Evolutionary conservation across 495 filamentous ascomycete species (phyloP).

Genomic region (Hypoxylon intermedium): DNA sequence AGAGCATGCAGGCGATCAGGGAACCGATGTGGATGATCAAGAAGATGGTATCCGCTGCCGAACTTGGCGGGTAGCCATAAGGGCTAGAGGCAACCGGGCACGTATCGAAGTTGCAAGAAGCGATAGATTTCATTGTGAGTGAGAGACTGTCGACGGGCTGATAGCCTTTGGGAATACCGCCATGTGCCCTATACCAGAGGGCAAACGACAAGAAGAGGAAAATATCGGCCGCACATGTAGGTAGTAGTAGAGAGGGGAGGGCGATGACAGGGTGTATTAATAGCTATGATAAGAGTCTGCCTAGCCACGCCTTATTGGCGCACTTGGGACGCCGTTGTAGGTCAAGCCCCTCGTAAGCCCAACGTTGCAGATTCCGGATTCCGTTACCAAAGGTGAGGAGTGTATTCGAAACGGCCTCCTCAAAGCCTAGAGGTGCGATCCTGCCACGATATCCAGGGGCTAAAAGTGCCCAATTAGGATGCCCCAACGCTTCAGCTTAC

Average conservation of each 20-base stretch:
- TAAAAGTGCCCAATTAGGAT: not conserved
- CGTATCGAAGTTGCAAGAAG: slow-evolving; percentile 26
- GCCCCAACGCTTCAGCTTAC: not conserved
- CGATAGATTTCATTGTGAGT: slow-evolving; percentile 30
- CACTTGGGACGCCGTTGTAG: slow-evolving; percentile 1
- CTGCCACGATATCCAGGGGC: slow-evolving; percentile 11
- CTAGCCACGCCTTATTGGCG: slow-evolving; percentile 4
- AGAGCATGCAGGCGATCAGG: slow-evolving; percentile 22
- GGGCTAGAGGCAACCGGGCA: slow-evolving; percentile 29
- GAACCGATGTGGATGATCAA: slow-evolving; percentile 27
- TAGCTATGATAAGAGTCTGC: slow-evolving; percentile 5
- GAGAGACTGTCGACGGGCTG: not conserved
- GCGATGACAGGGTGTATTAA: not conserved
- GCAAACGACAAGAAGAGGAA: slow-evolving; percentile 10
- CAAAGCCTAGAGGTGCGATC: slow-evolving; percentile 14
- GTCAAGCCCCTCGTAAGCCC: slow-evolving; percentile 6
- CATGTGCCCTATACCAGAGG: slow-evolving; percentile 2
- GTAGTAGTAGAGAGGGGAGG: not conserved
- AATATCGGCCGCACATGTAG: not conserved
- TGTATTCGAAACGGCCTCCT: slow-evolving; percentile 31
- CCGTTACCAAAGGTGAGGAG: not conserved
- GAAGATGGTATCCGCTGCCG: slow-evolving; percentile 27
- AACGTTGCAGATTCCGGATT: slow-evolving; percentile 12
- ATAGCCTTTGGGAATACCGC: not conserved
- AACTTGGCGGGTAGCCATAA: slow-evolving; percentile 34